Evolutionary conservation across 2,329 filamentous ascomycete species (phyloP).

Genomic region (Bipolaris oryzae): DNA sequence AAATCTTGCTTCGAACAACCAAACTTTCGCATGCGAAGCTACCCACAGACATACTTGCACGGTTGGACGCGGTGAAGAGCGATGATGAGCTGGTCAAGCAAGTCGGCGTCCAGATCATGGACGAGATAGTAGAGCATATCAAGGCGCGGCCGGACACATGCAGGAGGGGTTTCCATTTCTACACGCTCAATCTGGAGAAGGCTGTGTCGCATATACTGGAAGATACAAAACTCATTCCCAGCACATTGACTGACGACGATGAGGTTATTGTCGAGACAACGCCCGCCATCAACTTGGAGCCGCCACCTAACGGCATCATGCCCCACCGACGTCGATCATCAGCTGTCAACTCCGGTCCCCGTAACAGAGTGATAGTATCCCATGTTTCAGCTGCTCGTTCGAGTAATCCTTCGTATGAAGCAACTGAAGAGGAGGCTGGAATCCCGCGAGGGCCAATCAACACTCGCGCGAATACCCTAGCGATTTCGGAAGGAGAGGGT

Average conservation of each 20-base stretch:
- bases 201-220: constrained; percentile 93
- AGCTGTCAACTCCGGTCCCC: constrained; percentile 80
- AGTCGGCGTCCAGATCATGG: constrained; percentile 80
- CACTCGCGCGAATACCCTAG: constrained; percentile 80
- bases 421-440: constrained; percentile 76
- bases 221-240: constrained; percentile 79
- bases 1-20: constrained; percentile 90
- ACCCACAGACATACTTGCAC: constrained; percentile 71
- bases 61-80: constrained; percentile 73
- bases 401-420: constrained; percentile 61
- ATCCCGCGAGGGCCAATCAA: constrained; percentile 75
- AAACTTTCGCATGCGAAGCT: constrained; percentile 91
- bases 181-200: constrained; percentile 95
- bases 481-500: constrained; percentile 93
- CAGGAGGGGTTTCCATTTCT: constrained; percentile 86
- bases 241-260: constrained; percentile 50
- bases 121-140: constrained; percentile 81
- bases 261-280: constrained; percentile 57
- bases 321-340: constrained; percentile 67
- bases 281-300: constrained; percentile 42
- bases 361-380: constrained; percentile 85
- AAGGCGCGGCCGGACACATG: constrained; percentile 61
- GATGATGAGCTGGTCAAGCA: constrained; percentile 83
- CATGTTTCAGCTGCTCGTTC: constrained; percentile 63
- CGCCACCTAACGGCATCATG: constrained; percentile 33